Conservation (phyloP, 108 stramenopile species). For the Pseudonitzschia delicatissima region DNA sequence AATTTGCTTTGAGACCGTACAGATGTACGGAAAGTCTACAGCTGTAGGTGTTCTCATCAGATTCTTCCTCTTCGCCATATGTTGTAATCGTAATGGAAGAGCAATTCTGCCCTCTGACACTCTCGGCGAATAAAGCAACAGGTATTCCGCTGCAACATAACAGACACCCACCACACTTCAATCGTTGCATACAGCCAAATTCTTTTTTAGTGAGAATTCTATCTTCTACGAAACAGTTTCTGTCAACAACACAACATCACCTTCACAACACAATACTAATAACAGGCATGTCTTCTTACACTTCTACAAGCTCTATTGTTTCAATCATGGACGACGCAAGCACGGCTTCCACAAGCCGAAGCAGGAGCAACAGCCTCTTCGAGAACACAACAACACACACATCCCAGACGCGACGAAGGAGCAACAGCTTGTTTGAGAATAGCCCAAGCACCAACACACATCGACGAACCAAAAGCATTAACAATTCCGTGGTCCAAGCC, state of each 20-base stretch:
- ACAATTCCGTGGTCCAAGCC: conserved; percentile 38
- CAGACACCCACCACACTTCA: too few species aligned
- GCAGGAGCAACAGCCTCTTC: not conserved
- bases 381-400: not conserved
- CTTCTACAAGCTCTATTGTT: not conserved
- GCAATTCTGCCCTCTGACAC: too few species aligned
- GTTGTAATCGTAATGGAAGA: too few species aligned
- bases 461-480: not conserved
- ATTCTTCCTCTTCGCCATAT: too few species aligned
- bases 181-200: too few species aligned
- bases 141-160: too few species aligned
- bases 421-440: not conserved
- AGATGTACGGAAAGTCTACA: too few species aligned
- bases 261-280: not conserved
- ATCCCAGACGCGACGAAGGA: not conserved
- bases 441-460: not conserved
- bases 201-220: too few species aligned
- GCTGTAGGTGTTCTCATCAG: too few species aligned
- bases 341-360: not conserved
- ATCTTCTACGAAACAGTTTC: too few species aligned
- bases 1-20: too few species aligned
- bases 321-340: not conserved
- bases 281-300: not conserved
- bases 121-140: too few species aligned
- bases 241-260: not conserved